Conservation (phyloP, 2,329 filamentous ascomycete species). For the Epichloe scottii region DNA sequence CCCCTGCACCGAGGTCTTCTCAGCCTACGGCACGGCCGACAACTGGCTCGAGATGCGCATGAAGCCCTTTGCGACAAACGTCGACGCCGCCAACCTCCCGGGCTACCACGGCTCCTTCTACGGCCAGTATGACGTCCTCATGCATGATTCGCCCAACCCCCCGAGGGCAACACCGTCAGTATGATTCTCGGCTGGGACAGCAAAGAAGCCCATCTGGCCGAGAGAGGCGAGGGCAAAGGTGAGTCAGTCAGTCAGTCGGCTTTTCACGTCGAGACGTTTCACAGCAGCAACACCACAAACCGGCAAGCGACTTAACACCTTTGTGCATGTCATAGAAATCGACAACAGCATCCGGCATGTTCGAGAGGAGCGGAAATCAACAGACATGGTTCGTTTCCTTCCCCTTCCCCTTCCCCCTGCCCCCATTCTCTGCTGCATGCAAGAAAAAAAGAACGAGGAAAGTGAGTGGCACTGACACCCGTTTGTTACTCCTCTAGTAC, state of each 20-base stretch:
- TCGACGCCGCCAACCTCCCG: constrained; percentile 12
- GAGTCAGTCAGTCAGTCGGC: constrained; percentile 4
- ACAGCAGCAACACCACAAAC: not conserved
- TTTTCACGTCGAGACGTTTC: not conserved
- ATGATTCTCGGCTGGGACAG: constrained; percentile 28
- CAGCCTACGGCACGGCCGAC: constrained; percentile 20
- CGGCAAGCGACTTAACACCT: not conserved
- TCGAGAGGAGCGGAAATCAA: constrained; percentile 16
- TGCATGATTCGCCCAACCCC: constrained; percentile 15
- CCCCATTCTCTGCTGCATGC: not conserved
- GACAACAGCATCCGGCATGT: constrained; percentile 23
- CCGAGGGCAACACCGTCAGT: constrained; percentile 18
- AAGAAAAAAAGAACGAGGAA: not conserved
- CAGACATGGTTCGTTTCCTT: constrained; percentile 19
- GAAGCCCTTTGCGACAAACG: constrained; percentile 14
- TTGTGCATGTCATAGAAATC: constrained; percentile 16
- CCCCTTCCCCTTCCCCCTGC: no score
- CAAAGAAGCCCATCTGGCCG: constrained; percentile 23
- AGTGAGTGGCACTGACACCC: not conserved
- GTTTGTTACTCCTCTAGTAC: constrained; percentile 1
- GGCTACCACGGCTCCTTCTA: constrained; percentile 21
- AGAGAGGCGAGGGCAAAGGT: constrained; percentile 20
- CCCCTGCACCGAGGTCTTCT: constrained; percentile 27
- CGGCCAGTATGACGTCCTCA: constrained; percentile 21
- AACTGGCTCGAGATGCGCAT: constrained; percentile 20